Conservation (phyloP, 2,329 filamentous ascomycete genomes). For the Paecilomyces niveus region DNA sequence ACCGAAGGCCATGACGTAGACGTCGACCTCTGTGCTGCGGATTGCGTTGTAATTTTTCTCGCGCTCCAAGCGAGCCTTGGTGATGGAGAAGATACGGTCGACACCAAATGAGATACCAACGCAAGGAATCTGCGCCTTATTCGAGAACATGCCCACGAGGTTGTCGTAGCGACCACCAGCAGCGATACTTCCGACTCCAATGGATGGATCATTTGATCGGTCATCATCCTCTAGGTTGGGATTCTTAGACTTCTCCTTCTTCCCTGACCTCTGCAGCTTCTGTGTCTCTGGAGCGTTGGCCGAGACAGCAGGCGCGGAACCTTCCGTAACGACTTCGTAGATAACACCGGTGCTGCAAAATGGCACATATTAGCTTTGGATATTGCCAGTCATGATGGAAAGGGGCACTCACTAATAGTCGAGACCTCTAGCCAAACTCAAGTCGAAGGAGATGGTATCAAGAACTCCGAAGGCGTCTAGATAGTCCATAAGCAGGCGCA, state of each 20-base stretch:
- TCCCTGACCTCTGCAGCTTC: constrained; percentile 26
- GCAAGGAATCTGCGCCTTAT: constrained; percentile 79
- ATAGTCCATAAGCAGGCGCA: constrained; percentile 74
- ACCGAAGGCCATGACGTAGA: constrained; percentile 91
- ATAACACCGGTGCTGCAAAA: constrained; percentile 66
- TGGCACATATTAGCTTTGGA: neutral
- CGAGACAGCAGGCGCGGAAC: constrained; percentile 54
- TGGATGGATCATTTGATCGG: constrained; percentile 67
- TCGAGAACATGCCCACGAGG: constrained; percentile 87
- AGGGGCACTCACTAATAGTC: constrained; percentile 61
- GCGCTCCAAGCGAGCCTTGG: constrained; percentile 65
- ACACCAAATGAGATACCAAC: constrained; percentile 91
- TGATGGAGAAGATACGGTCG: constrained; percentile 90
- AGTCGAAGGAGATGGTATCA: constrained; percentile 75
- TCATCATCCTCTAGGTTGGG: constrained; percentile 56
- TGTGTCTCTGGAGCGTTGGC: constrained; percentile 32
- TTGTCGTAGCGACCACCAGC: constrained; percentile 90
- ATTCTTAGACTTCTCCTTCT: constrained; percentile 42
- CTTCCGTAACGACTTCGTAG: constrained; percentile 81
- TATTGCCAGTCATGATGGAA: neutral
- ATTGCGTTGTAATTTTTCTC: constrained; percentile 47
- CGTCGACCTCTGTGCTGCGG: constrained; percentile 72
- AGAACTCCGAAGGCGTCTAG: constrained; percentile 69
- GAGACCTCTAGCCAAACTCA: constrained; percentile 82
- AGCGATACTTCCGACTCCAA: constrained; percentile 81